Conservation (phyloP, 176 grass and related monocot species). For the Raddia guianensis region DNA sequence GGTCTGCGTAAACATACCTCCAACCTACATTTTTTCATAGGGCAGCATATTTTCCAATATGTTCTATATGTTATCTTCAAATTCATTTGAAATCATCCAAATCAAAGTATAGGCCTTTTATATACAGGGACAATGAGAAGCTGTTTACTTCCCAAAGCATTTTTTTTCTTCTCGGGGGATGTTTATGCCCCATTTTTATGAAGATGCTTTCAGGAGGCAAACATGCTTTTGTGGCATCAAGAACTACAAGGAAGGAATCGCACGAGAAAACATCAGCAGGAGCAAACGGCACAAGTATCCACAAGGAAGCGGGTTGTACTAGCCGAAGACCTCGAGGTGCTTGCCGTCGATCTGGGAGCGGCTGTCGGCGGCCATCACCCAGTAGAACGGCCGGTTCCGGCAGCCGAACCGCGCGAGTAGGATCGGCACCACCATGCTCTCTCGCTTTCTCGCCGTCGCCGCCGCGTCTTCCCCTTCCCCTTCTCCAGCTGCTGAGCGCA, state of each 20-base stretch:
- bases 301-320: conserved; percentile 77
- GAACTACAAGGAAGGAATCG: conserved; percentile 35
- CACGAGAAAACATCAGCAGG: neutral
- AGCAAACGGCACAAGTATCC: conserved; percentile 12
- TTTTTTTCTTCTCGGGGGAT: too few species aligned
- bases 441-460: neutral
- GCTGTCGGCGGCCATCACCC: conserved; percentile 86
- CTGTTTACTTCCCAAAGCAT: neutral
- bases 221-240: neutral
- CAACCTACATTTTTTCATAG: neutral
- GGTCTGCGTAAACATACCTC: neutral
- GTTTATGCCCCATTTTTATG: neutral
- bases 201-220: conserved; percentile 32
- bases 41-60: neutral
- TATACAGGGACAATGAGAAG: neutral
- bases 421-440: conserved; percentile 68
- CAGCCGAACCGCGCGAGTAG: conserved; percentile 76
- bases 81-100: neutral
- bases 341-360: conserved; percentile 77
- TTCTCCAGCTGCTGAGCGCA: conserved; percentile 9
- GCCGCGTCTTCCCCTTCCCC: neutral
- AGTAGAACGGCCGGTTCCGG: conserved; percentile 76
- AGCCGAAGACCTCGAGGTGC: conserved; percentile 85
- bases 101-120: neutral
- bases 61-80: neutral